phyloP scores from a whole-genome alignment of 2,329 filamentous ascomycete genomes.

The Alternaria incomplexa region DNA sequence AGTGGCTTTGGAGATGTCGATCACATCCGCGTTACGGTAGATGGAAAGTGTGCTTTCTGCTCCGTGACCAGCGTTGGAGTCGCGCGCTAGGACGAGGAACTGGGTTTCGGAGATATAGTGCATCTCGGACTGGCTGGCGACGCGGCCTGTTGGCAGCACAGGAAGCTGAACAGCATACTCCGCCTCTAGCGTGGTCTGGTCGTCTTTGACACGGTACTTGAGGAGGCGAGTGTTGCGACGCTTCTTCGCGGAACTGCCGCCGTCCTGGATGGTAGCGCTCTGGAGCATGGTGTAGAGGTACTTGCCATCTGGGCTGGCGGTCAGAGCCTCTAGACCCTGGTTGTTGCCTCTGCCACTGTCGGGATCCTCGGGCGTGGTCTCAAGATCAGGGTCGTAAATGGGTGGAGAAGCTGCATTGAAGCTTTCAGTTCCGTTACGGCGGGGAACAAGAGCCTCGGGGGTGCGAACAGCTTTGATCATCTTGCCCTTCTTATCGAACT shows the following conservation, averaged over 20 bases:
- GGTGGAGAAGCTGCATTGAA: slow-evolving; percentile 71
- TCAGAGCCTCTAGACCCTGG: slow-evolving; percentile 76
- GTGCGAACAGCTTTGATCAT: slow-evolving; percentile 70
- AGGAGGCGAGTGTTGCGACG: slow-evolving; percentile 67
- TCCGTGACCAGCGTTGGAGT: slow-evolving; percentile 66
- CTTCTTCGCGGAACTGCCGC: slow-evolving; percentile 61
- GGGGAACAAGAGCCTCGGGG: slow-evolving; percentile 68
- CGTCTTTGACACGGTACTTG: slow-evolving; percentile 65
- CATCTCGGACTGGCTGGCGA: slow-evolving; percentile 73
- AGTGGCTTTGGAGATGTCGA: slow-evolving; percentile 67
- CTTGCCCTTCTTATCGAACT: slow-evolving; percentile 63
- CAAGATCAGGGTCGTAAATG: slow-evolving; percentile 59
- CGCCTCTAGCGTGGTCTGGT: slow-evolving; percentile 56
- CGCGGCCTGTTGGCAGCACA: slow-evolving; percentile 59
- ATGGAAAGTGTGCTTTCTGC: slow-evolving; percentile 59
- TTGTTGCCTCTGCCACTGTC: slow-evolving; percentile 72
- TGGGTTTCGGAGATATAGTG: slow-evolving; percentile 67
- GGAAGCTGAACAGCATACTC: slow-evolving; percentile 73
- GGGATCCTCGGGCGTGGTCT: slow-evolving; percentile 62
- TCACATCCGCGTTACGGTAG: slow-evolving; percentile 73
- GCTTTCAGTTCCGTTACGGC: slow-evolving; percentile 64
- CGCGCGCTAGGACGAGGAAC: slow-evolving; percentile 71
- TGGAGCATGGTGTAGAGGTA: slow-evolving; percentile 71
- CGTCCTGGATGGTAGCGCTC: slow-evolving; percentile 60
- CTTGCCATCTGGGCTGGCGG: slow-evolving; percentile 66